Evolutionary conservation across 495 filamentous ascomycete genomes (phyloP).

Genomic region (Aspergillus sclerotioniger): DNA sequence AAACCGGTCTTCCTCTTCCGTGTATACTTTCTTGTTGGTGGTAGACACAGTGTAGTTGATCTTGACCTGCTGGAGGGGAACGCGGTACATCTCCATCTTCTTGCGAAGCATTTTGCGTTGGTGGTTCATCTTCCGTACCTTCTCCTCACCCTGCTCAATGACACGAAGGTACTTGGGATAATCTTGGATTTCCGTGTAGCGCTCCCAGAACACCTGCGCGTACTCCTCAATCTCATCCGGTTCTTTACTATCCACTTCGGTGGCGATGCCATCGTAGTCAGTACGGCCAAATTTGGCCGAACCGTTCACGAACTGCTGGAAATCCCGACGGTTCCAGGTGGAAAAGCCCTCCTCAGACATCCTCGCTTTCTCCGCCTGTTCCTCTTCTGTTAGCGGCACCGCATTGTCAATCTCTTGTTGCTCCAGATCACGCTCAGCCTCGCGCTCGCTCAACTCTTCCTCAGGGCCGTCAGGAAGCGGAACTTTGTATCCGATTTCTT

Average conservation of each 20-base stretch:
- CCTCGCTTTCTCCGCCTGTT: conserved; percentile 75
- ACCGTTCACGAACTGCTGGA: conserved; percentile 95
- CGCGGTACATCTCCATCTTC: conserved; percentile 94
- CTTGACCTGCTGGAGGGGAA: conserved; percentile 94
- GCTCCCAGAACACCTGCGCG: conserved; percentile 91
- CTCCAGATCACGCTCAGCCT: conserved; percentile 83
- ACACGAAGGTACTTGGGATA: conserved; percentile 81
- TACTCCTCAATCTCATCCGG: conserved; percentile 83
- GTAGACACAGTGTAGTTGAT: conserved; percentile 98
- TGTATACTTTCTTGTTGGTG: conserved; percentile 99
- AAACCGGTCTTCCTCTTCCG: conserved; percentile 97
- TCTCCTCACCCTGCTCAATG: conserved; percentile 90
- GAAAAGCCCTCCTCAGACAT: conserved; percentile 85
- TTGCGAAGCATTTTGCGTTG: conserved; percentile 91
- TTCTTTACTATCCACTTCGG: conserved; percentile 89
- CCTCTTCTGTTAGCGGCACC: conserved; percentile 82
- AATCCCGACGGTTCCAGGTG: conserved; percentile 94
- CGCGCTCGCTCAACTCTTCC: conserved; percentile 75
- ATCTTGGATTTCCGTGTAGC: conserved; percentile 83
- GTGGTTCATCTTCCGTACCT: conserved; percentile 80
- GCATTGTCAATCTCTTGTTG: conserved; percentile 93
- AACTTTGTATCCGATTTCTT: conserved; percentile 92
- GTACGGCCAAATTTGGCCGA: conserved; percentile 87
- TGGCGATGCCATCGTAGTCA: conserved; percentile 78
- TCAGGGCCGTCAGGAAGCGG: conserved; percentile 81